A percentile compares a stretch with the other conserved stretches of the same genome.
phyloP scores from a whole-genome alignment of 192 early-diverging fungal species.

The Coemansia sp. region DNA sequence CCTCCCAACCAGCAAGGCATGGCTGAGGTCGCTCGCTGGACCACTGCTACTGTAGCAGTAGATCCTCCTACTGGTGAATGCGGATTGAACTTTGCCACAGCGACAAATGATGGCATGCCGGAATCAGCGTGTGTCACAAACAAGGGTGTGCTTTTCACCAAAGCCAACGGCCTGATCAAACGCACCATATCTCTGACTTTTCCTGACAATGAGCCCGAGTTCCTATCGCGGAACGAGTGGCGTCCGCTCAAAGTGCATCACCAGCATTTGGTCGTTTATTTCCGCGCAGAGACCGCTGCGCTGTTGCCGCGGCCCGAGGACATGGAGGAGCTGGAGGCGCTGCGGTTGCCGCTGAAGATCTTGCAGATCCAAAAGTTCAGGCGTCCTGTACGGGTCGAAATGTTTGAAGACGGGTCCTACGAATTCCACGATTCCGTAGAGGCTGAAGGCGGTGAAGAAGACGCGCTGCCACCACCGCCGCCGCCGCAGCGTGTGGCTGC shows the following conservation, averaged over 20 bases:
- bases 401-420: slow-evolving; percentile 24
- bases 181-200: slow-evolving; percentile 77
- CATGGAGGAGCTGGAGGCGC: slow-evolving; percentile 35
- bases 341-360: slow-evolving; percentile 30
- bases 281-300: slow-evolving; percentile 21
- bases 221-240: slow-evolving; percentile 12
- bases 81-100: background rate
- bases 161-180: slow-evolving; percentile 68
- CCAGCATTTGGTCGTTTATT: slow-evolving; percentile 46
- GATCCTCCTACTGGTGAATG: background rate
- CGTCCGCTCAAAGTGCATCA: slow-evolving; percentile 26
- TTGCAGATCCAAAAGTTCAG: slow-evolving; percentile 42
- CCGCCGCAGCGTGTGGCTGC: background rate
- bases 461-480: background rate
- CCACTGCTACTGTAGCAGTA: no score
- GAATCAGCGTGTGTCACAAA: slow-evolving; percentile 8
- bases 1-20: slow-evolving; percentile 52
- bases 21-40: slow-evolving; percentile 21
- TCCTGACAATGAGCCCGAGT: slow-evolving; percentile 42
- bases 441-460: slow-evolving; percentile 15
- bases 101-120: background rate
- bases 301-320: slow-evolving; percentile 32
- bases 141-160: slow-evolving; percentile 52
- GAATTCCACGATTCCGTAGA: slow-evolving; percentile 30
- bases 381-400: slow-evolving; percentile 26